Evolutionary conservation across 176 grass and related monocot genomes (phyloP).

Genomic region (Bolboschoenus planiculmis): DNA sequence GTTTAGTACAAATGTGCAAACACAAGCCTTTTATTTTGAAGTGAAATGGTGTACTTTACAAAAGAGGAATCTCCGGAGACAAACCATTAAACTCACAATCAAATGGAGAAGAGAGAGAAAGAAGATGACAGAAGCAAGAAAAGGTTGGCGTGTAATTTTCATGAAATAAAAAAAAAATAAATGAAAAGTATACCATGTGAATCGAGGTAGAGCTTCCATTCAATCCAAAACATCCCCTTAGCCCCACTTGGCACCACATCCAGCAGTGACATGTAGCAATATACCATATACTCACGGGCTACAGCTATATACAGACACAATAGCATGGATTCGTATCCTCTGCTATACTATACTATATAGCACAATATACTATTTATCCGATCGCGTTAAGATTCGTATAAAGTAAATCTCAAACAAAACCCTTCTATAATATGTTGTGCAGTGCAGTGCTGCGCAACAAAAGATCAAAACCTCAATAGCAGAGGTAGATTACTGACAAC

Average conservation of each 20-base stretch:
- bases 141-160: not conserved
- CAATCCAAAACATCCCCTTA: not conserved
- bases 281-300: not conserved
- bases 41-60: not conserved
- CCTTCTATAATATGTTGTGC: no score
- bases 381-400: no score
- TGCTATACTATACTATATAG: no score
- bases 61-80: not conserved
- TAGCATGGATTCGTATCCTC: no score
- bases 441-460: no score
- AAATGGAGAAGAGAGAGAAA: not conserved
- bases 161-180: not conserved
- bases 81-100: not conserved
- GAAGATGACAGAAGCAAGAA: not conserved
- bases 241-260: not conserved
- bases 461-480: no score
- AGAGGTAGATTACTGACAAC: not conserved
- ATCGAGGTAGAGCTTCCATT: slow-evolving; percentile 7
- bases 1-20: not conserved
- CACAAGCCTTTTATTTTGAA: not conserved
- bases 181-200: not conserved
- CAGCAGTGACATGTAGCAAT: not conserved
- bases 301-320: not conserved
- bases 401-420: no score
- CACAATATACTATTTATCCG: no score